Evolutionary conservation across 805 yeast species (phyloP).

Genomic region (Blastobotrys mokoenaii): DNA sequence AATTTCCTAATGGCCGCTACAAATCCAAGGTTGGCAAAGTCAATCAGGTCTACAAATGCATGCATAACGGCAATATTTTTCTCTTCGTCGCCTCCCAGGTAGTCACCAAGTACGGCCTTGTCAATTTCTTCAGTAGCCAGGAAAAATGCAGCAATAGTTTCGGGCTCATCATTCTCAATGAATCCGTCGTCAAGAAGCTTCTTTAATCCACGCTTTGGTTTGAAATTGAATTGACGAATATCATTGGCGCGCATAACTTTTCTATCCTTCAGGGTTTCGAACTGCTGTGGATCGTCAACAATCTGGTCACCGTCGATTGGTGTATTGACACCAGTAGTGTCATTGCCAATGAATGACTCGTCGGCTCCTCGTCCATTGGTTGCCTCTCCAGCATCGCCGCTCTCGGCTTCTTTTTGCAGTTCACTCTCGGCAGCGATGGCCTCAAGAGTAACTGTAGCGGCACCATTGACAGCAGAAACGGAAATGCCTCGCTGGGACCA

Average conservation of each 20-base stretch:
- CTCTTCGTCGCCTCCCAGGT: slow-evolving; percentile 80
- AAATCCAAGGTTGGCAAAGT: slow-evolving; percentile 58
- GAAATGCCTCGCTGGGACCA: slow-evolving; percentile 73
- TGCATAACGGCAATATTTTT: slow-evolving; percentile 79
- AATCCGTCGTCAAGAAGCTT: slow-evolving; percentile 56
- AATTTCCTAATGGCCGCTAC: slow-evolving; percentile 81
- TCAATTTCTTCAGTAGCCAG: slow-evolving; percentile 65
- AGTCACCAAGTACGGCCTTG: slow-evolving; percentile 82
- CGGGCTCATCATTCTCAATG: slow-evolving; percentile 51
- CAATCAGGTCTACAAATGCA: slow-evolving; percentile 82
- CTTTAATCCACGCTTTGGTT: slow-evolving; percentile 73
- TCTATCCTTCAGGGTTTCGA: slow-evolving; percentile 73
- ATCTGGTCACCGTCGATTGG: not conserved
- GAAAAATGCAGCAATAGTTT: slow-evolving; percentile 66
- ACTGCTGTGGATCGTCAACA: slow-evolving; percentile 69
- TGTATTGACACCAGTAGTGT: not conserved
- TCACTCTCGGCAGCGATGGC: not conserved
- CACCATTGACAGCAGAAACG: slow-evolving; percentile 12
- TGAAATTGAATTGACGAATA: slow-evolving; percentile 68
- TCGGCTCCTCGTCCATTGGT: not conserved
- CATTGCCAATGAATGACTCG: not conserved
- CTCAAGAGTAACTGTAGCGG: not conserved
- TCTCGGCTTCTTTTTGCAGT: not conserved
- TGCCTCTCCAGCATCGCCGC: not conserved
- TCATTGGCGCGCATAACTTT: slow-evolving; percentile 78